Evolutionary conservation across 192 early-diverging fungal genomes (phyloP), one percentile per base, ranked within the genome.

Genomic region (Phycomyces blakesleeanus): DNA sequence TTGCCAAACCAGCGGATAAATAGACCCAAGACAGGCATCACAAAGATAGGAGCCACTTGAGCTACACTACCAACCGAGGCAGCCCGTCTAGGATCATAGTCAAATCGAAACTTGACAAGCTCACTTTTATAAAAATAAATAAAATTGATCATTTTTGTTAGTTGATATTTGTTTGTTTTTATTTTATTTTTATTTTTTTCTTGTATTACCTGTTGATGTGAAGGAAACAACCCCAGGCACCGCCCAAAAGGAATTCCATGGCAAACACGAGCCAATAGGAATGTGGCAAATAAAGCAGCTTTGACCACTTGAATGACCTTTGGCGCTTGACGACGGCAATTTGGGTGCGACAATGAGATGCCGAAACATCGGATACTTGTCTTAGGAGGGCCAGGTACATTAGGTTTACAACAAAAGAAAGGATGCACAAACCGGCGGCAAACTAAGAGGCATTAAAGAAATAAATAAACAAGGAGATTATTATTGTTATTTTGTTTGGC

Each of bases 1-100:
- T 82, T 74, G 1, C 90, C 90, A 60, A 70, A 78, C 54, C 76
- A 65, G 67, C 90, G 86, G 29, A 90, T 73, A 65, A 87, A 86
- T 44, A 83, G 64, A 9, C 90, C 90, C 40, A 92, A 69, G 70
- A 89, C 81, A 9, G 90, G 90, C 58, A 87, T 86, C 57, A 87
- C 41, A 51, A 90, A 71, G 5, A 89, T 79, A n/a, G 90, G 90
- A 42, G 87, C 71, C 6, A 88, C 73, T 67, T 88, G 82, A 20
- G 83, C 85, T 25, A 88, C 67, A 25, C 85, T 86, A 15, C 87
- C 87, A 3, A 81, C 78, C 74, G 83, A 86, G 12, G 86, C 86
- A 3, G 89, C 87, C 2, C 81, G 54, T 6, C 71, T 49, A 57
- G 90, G 83, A 29, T 73, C 67, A 20, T 78, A 73, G 21, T 71